Evolutionary conservation across 192 early-diverging fungal genomes (phyloP), one percentile per base, ranked within the genome.

Genomic region (Phlyctochytrium planicorne): DNA sequence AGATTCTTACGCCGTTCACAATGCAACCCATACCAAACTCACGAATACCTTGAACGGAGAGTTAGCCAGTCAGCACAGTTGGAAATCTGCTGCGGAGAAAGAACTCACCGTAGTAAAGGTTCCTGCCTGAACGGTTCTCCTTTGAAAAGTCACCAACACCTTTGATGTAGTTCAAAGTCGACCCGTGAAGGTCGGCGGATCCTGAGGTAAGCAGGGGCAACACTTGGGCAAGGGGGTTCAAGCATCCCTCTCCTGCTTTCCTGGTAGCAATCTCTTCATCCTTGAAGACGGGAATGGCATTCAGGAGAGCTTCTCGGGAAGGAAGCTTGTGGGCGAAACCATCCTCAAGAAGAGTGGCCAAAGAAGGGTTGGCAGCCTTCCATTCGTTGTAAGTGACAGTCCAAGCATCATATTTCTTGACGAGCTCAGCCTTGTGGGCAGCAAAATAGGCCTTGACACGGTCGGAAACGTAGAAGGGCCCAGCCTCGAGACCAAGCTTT

Each of bases 121-220:
- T 71, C 2, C 62, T 23, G 1, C 69, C 69, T 35, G 56, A 30
- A 10, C 61, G 69, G 63, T 71, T 40, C 1, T 17, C 34, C 56
- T 59, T 63, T 52, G 62, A 64, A 62, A 71, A 71, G 79, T 99
- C 97, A 27, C 87, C 89, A n/a, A 93, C 95, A 20, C 69, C 82
- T 86, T 96, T 96, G 93, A 95, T 98, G 40, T 92, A 84, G 52
- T 95, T 97, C 77, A 95, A 84, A 80, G 97, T 99, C 60, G 95
- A 97, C 33, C 87, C 92, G 47, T 96, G 97, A 76, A 99, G 79
- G 79, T 99, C 97, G 17, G 97, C 97, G 32, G 95, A 98, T 29
- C 97, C 97, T 72, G 94, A 89, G 53, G 97, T 75, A 10, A 97
- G 82, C 74, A 97, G 95, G 2, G 94, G 93, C 36, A 97, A 31